Conservation (phyloP, 257 asterid species). For the Asclepias syriaca region DNA sequence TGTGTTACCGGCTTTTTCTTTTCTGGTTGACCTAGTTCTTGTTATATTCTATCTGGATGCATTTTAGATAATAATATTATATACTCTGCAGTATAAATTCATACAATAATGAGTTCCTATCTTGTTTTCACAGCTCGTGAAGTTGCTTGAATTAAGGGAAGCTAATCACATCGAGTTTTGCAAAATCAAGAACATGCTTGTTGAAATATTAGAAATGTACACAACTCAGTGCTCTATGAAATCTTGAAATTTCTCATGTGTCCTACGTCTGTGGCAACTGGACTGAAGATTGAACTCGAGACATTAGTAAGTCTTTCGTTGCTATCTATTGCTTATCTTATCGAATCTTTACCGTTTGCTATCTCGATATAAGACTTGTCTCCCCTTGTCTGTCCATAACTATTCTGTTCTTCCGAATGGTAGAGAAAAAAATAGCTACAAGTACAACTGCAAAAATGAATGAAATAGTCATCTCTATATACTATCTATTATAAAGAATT, state of each 20-base stretch:
- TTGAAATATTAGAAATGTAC: constrained; percentile 60
- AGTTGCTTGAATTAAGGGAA: constrained; percentile 91
- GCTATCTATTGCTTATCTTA: neutral
- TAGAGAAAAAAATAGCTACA: neutral
- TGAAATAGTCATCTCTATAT: neutral
- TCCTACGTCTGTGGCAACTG: constrained; percentile 95
- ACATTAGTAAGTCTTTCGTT: constrained; percentile 54
- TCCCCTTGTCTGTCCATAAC: neutral
- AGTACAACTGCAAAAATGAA: neutral
- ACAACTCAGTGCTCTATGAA: constrained; percentile 51
- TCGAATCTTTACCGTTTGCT: neutral
- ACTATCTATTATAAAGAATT: neutral
- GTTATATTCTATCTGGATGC: neutral
- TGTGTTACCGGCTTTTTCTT: constrained; percentile 14
- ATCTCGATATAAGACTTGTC: no score
- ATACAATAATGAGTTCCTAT: neutral
- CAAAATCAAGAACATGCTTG: constrained; percentile 76
- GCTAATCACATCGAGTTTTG: constrained; percentile 93
- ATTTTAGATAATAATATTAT: neutral
- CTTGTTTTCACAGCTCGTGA: constrained; percentile 69
- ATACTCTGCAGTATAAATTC: neutral
- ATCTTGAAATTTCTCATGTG: constrained; percentile 64
- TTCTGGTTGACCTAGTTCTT: neutral
- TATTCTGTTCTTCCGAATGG: neutral
- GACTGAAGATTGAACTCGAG: constrained; percentile 73